A percentile compares a stretch with the other conserved stretches of the same genome.
Evolutionary conservation across 164 flowering plant genomes (phyloP).

Genomic region (Hamamelis virginiana): DNA sequence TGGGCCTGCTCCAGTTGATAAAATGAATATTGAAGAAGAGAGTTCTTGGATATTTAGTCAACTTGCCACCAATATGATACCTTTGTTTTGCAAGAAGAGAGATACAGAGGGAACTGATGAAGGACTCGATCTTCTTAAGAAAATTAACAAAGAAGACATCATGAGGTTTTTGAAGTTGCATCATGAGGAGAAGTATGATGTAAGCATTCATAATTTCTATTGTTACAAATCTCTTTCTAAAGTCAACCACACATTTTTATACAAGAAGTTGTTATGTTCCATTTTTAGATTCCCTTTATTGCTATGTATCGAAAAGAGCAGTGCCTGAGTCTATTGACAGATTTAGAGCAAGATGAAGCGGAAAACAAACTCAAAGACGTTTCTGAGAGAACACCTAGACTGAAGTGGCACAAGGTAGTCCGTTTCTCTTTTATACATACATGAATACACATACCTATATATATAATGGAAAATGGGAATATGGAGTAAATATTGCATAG

Average conservation of each 20-base stretch:
- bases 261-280: slow-evolving; percentile 4
- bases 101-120: slow-evolving; percentile 17
- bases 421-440: not conserved
- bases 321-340: slow-evolving; percentile 58
- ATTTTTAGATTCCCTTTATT: slow-evolving; percentile 76
- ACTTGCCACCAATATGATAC: slow-evolving; percentile 32
- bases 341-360: slow-evolving; percentile 39
- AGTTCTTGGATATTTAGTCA: slow-evolving; percentile 70
- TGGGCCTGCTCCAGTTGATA: slow-evolving; percentile 63
- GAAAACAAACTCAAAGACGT: slow-evolving; percentile 31
- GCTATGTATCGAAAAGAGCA: slow-evolving; percentile 94
- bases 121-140: slow-evolving; percentile 18
- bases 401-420: slow-evolving; percentile 66
- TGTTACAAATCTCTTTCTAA: not conserved
- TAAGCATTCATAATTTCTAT: slow-evolving; percentile 30
- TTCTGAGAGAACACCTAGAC: slow-evolving; percentile 27
- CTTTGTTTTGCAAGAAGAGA: slow-evolving; percentile 33
- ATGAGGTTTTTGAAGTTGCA: slow-evolving; percentile 59
- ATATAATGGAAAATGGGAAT: not conserved
- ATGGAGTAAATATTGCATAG: too few species aligned
- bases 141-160: slow-evolving; percentile 52
- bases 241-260: not conserved
- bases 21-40: slow-evolving; percentile 53
- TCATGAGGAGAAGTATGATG: slow-evolving; percentile 85
- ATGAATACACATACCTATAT: too few species aligned